Evolutionary conservation across 345 rosid species (phyloP).

Genomic region (Mallotus nudiflorus): DNA sequence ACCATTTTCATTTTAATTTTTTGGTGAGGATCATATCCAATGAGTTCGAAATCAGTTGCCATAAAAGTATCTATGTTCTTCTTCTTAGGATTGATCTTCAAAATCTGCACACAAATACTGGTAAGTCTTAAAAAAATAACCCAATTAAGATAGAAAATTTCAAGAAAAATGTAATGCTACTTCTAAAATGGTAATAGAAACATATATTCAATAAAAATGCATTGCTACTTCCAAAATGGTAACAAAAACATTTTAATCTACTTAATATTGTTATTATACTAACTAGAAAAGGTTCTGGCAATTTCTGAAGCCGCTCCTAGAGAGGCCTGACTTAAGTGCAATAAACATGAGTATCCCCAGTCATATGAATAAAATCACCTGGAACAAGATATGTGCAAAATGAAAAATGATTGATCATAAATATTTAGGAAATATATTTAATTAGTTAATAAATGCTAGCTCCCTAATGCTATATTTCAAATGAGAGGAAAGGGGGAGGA

Average conservation of each 20-base stretch:
- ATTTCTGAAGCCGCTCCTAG: slow-evolving; percentile 86
- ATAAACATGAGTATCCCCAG: slow-evolving; percentile 95
- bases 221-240: background rate
- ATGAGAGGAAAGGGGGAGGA: too few relatives aligned
- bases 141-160: background rate
- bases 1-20: slow-evolving; percentile 98
- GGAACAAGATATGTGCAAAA: slow-evolving; percentile 67
- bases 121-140: slow-evolving; percentile 12
- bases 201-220: too few relatives aligned
- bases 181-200: too few relatives aligned
- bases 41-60: slow-evolving; percentile 70
- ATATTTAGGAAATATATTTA: background rate
- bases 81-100: slow-evolving; percentile 87
- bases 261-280: slow-evolving; percentile 27
- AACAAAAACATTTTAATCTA: background rate
- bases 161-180: background rate
- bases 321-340: slow-evolving; percentile 75
- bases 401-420: background rate
- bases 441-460: background rate
- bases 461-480: too few relatives aligned
- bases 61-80: slow-evolving; percentile 78
- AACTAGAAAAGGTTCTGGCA: slow-evolving; percentile 92
- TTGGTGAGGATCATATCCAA: slow-evolving; percentile 90
- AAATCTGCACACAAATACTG: slow-evolving; percentile 48
- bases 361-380: slow-evolving; percentile 80